These are phyloP conservation scores for Evansstolkia leycettana DNA, from an alignment of 495 filamentous ascomycete species.

Conservation along the genomic window DNA sequence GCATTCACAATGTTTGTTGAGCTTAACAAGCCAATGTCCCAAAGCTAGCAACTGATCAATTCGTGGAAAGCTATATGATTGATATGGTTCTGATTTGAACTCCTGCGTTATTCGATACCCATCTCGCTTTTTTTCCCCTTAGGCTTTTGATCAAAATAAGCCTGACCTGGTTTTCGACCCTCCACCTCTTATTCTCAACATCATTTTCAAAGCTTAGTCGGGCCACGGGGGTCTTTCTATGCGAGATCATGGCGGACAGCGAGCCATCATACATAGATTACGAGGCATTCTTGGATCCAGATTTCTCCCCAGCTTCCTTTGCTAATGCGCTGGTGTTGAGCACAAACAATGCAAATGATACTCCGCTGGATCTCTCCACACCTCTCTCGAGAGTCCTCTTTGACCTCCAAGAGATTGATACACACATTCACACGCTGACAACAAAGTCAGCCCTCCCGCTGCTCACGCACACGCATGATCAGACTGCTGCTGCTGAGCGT, in stretches of 20 bases:
- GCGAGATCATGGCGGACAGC: conserved; percentile 20
- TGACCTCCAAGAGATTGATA: conserved; percentile 94
- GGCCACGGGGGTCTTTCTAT: too few species aligned
- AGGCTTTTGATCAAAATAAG: too few species aligned
- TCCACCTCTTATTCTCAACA: too few species aligned
- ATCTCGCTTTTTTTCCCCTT: too few species aligned
- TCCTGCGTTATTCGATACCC: too few species aligned
- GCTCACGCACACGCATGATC: conserved; percentile 62
- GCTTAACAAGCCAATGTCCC: too few species aligned
- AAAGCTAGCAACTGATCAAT: too few species aligned
- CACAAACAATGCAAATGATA: conserved; percentile 88
- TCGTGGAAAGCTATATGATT: too few species aligned
- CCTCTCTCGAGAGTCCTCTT: conserved; percentile 90
- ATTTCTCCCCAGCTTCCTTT: conserved; percentile 68
- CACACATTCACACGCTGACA: conserved; percentile 82
- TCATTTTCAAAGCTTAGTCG: too few species aligned
- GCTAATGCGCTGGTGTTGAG: conserved; percentile 78
- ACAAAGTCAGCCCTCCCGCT: conserved; percentile 74
- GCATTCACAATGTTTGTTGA: too few species aligned
- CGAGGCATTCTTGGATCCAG: conserved; percentile 75
- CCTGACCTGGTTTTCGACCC: too few species aligned
- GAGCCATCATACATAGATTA: conserved; percentile 90
- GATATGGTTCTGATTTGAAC: too few species aligned
- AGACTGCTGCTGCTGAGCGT: conserved; percentile 51
- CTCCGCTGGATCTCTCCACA: conserved; percentile 82